Evolutionary conservation across 371 early-diverging fungal genomes (phyloP).

Genomic region (Actinomucor elegans): DNA sequence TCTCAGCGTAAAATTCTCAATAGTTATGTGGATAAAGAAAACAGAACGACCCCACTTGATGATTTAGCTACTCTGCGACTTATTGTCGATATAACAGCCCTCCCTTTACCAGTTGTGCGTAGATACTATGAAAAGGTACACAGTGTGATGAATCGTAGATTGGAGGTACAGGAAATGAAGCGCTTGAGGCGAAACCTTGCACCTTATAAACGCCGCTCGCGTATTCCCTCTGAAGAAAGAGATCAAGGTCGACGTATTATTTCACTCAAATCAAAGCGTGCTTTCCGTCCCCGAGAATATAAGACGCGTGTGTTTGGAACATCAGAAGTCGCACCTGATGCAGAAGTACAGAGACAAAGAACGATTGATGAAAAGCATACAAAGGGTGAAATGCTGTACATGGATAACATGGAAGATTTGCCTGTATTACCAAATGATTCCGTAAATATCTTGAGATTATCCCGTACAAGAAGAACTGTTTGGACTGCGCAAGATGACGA

Average conservation of each 20-base stretch:
- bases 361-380: neutral
- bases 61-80: neutral
- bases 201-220: neutral
- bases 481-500: slow-evolving; percentile 57
- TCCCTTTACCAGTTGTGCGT: neutral
- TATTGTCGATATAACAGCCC: neutral
- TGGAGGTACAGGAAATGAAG: neutral
- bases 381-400: neutral
- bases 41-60: slow-evolving; percentile 5
- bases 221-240: neutral
- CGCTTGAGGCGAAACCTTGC: neutral
- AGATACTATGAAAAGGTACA: slow-evolving; percentile 9
- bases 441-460: neutral
- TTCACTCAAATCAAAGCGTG: neutral
- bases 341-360: neutral
- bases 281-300: neutral
- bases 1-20: slow-evolving; percentile 15
- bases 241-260: slow-evolving; percentile 8
- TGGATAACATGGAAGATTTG: slow-evolving; percentile 14
- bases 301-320: neutral
- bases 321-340: slow-evolving; percentile 2
- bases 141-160: neutral
- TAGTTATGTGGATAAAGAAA: slow-evolving; percentile 6
- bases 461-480: slow-evolving; percentile 13
- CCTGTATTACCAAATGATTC: slow-evolving; percentile 13